Conservation (phyloP, 495 filamentous ascomycete species). For the Parmelia sp. region DNA sequence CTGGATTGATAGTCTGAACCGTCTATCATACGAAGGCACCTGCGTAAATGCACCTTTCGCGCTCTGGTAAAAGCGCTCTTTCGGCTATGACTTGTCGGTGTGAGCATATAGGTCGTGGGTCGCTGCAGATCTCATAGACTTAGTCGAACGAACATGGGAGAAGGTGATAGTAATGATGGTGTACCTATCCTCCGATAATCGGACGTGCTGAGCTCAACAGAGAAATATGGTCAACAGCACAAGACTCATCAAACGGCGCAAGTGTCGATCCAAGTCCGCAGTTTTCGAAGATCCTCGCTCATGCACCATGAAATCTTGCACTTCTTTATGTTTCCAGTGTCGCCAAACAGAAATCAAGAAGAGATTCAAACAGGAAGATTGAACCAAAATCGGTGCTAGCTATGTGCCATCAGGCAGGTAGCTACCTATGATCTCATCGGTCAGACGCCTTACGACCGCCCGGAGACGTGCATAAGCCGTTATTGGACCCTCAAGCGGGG, state of each 20-base stretch:
- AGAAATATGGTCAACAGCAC: not conserved
- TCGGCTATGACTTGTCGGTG: not conserved
- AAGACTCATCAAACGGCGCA: not conserved
- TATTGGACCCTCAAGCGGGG: not conserved
- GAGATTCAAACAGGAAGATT: not conserved
- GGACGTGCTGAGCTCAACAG: not conserved
- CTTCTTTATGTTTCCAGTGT: not conserved
- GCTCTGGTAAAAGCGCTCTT: not conserved
- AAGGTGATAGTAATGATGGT: not conserved
- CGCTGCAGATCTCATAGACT: not conserved
- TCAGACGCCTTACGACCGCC: not conserved
- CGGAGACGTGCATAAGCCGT: not conserved
- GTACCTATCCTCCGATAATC: not conserved
- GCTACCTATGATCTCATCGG: not conserved
- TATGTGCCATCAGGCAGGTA: not conserved
- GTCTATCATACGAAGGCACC: not conserved
- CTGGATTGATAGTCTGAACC: not conserved
- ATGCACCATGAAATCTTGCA: not conserved
- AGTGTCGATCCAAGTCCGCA: not conserved
- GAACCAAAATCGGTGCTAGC: too few relatives aligned
- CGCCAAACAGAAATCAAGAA: not conserved
- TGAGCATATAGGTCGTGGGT: not conserved
- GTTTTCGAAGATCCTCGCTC: not conserved
- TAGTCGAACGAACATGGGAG: not conserved
- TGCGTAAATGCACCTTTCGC: not conserved